Evolutionary conservation across 106 monocot genomes (phyloP).

Genomic region (Dioscorea zingiberensis): DNA sequence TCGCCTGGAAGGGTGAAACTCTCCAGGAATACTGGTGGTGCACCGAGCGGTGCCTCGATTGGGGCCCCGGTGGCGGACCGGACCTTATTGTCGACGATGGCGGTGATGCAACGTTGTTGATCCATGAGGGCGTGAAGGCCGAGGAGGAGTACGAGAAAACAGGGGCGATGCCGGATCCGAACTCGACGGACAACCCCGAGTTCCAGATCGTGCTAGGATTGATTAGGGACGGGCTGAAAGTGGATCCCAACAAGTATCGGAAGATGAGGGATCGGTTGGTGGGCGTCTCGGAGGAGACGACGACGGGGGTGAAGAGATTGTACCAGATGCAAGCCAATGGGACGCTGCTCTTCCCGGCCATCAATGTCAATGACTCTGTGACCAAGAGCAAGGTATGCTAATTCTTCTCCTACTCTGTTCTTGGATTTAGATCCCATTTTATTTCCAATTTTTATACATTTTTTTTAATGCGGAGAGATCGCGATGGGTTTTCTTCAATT

Average conservation of each 20-base stretch:
- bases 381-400: conserved; percentile 81
- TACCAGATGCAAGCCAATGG: conserved; percentile 83
- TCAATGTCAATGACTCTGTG: conserved; percentile 81
- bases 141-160: conserved; percentile 82
- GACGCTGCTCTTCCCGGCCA: conserved; percentile 66
- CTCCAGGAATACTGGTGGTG: conserved; percentile 97
- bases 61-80: conserved; percentile 70
- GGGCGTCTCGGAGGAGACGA: conserved; percentile 78
- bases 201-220: conserved; percentile 70
- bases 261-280: conserved; percentile 80
- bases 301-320: conserved; percentile 72
- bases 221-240: conserved; percentile 58
- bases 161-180: conserved; percentile 61
- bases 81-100: conserved; percentile 92
- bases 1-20: conserved; percentile 93
- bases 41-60: conserved; percentile 78
- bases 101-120: conserved; percentile 70
- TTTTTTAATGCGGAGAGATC: too few relatives aligned
- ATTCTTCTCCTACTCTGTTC: background rate
- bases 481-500: too few relatives aligned
- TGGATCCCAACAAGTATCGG: conserved; percentile 55
- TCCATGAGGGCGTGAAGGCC: conserved; percentile 81
- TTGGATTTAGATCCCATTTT: too few relatives aligned
- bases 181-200: conserved; percentile 62
- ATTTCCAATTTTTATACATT: too few relatives aligned